Evolutionary conservation across 2,329 filamentous ascomycete species (phyloP).

Genomic region (Pseudogymnoascus sp.): DNA sequence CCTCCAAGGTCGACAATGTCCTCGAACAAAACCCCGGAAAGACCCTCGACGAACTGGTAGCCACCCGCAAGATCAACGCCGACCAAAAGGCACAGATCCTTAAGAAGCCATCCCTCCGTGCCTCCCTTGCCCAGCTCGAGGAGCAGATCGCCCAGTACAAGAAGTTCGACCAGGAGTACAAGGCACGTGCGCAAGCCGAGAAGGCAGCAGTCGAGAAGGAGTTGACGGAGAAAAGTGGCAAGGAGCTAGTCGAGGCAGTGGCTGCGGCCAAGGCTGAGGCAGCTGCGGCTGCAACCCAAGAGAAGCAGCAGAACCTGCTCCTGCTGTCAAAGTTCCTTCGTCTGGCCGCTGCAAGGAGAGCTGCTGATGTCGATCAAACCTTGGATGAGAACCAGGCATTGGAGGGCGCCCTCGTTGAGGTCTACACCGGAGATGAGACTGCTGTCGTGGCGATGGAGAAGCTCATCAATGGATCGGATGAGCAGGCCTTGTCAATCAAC

Average conservation of each 20-base stretch:
- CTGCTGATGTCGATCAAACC: slow-evolving; percentile 54
- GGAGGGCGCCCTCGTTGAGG: slow-evolving; percentile 68
- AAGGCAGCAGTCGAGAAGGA: slow-evolving; percentile 53
- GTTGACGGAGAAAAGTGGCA: slow-evolving; percentile 41
- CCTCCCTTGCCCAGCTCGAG: slow-evolving; percentile 60
- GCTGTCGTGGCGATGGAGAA: slow-evolving; percentile 70
- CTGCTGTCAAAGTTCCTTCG: slow-evolving; percentile 74
- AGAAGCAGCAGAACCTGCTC: slow-evolving; percentile 52
- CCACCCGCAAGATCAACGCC: slow-evolving; percentile 64
- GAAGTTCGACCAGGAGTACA: slow-evolving; percentile 67
- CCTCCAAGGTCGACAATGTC: slow-evolving; percentile 62
- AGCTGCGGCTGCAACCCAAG: slow-evolving; percentile 44
- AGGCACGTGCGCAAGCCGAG: slow-evolving; percentile 47
- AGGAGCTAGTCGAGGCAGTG: slow-evolving; percentile 39
- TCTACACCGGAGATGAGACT: slow-evolving; percentile 69
- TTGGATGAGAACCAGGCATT: slow-evolving; percentile 71
- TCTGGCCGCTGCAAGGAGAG: slow-evolving; percentile 64
- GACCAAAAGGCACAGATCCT: slow-evolving; percentile 70
- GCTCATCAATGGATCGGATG: slow-evolving; percentile 63
- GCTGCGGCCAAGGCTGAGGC: slow-evolving; percentile 45
- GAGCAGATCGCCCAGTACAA: slow-evolving; percentile 67
- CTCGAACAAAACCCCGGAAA: slow-evolving; percentile 62
- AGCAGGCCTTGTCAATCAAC: slow-evolving; percentile 55
- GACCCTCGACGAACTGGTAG: slow-evolving; percentile 64
- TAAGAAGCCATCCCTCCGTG: slow-evolving; percentile 66